Evolutionary conservation across 345 rosid species (phyloP).

Genomic region (Eutrema yunnanense): DNA sequence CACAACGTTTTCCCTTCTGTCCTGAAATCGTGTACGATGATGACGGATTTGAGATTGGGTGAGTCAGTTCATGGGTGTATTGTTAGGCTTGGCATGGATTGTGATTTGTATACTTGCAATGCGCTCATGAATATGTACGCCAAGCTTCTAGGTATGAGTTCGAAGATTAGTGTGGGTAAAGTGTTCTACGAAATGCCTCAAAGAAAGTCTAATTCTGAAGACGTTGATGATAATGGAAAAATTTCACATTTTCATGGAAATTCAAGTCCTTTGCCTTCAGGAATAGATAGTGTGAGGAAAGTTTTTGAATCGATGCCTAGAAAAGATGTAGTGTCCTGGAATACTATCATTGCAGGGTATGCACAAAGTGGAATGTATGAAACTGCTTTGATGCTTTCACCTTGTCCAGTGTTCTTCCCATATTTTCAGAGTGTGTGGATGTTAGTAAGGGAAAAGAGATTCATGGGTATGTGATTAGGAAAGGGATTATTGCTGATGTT

Average conservation of each 20-base stretch:
- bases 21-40: slow-evolving; percentile 52
- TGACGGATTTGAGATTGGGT: slow-evolving; percentile 53
- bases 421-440: slow-evolving; percentile 60
- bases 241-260: not conserved
- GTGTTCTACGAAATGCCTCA: slow-evolving; percentile 44
- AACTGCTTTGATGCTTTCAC: slow-evolving; percentile 79
- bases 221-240: not conserved
- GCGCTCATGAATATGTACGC: slow-evolving; percentile 89
- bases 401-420: slow-evolving; percentile 69
- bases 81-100: slow-evolving; percentile 53
- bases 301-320: slow-evolving; percentile 67
- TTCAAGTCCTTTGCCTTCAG: not conserved
- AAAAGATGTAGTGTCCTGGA: slow-evolving; percentile 82
- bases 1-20: slow-evolving; percentile 70
- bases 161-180: slow-evolving; percentile 4
- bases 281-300: slow-evolving; percentile 41
- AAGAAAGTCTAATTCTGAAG: not conserved
- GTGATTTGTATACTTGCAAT: slow-evolving; percentile 67
- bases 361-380: slow-evolving; percentile 61
- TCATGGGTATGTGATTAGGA: slow-evolving; percentile 66
- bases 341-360: slow-evolving; percentile 65
- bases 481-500: slow-evolving; percentile 42
- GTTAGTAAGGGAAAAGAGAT: slow-evolving; percentile 67
- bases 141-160: slow-evolving; percentile 34
- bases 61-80: slow-evolving; percentile 72